Evolutionary conservation across 2,329 filamentous ascomycete species (phyloP), one percentile per base, ranked within the genome.

Genomic region (Ceratocystis variospora): DNA sequence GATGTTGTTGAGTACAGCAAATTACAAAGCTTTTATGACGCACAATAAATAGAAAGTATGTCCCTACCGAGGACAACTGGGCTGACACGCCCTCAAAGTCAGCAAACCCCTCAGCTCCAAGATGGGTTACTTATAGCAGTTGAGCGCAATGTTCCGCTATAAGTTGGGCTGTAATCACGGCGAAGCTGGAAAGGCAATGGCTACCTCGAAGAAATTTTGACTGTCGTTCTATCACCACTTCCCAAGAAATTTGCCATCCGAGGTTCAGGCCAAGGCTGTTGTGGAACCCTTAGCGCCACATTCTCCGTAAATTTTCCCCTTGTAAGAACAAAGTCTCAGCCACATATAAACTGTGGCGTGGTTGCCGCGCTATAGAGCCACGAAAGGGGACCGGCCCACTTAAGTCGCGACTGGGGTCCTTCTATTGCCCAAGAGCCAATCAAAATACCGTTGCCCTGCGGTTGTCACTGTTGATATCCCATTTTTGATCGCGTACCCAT

Each of bases 401-500:
- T 68, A 48, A 63, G 57, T 68, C 67, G 67, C 67, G 67, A 68
- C 63, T 55, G 64, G 59, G 59, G 55, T 41, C 57, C 19, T 44
- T 17, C 22, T 61, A 62, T 37, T 37, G 61, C 46, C 55, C 37
- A 65, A 33, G 25, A 68, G 68, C 80, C 79, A 82, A 82, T 81
- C 65, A 74, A 28, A 70, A 48, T 3, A 15, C 71, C 72, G 83
- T 86, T 86, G 82, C 81, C 71, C 74, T 70, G 80, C 74, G 72
- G 81, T 83, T 83, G 79, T 77, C 72, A 74, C 70, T 83, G 79
- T 82, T 82, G 78, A 81, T 69, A 62, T 67, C 37, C 63, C 63
- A 63, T 59, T 63, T 55, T 63, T 66, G 61, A 62, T 66, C 67
- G 64, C 67, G 67, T 66, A 68, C 67, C 64, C 67, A 66, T 68